A percentile compares a stretch with the other conserved stretches of the same genome.
phyloP scores from a whole-genome alignment of 768 basidiomycete genomes.

The button mushroom (Agaricus bisporus) region DNA sequence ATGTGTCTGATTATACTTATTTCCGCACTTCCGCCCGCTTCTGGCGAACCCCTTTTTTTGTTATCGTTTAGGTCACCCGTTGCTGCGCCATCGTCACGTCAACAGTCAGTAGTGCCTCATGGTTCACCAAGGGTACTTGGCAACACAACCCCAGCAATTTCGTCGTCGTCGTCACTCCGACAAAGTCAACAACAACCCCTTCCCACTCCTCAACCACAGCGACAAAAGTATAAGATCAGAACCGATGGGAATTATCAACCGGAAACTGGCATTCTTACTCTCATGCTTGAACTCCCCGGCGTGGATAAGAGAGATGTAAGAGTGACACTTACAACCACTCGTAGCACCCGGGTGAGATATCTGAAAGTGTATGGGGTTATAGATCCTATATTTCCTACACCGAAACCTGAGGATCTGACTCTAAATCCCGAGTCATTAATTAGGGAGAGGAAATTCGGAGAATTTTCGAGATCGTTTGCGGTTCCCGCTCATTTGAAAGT shows the following conservation, averaged over 20 bases:
- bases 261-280: constrained; percentile 44
- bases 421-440: constrained; percentile 9
- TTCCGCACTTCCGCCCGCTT: no score
- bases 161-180: neutral
- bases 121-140: constrained; percentile 12
- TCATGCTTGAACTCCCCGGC: constrained; percentile 67
- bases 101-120: constrained; percentile 9
- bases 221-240: constrained; percentile 38
- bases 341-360: constrained; percentile 57
- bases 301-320: constrained; percentile 51
- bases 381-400: constrained; percentile 31
- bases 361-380: constrained; percentile 48
- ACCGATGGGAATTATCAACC: constrained; percentile 56
- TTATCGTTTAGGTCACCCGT: constrained; percentile 16
- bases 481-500: constrained; percentile 21
- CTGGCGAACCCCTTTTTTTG: neutral
- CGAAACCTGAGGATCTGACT: constrained; percentile 13
- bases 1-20: neutral
- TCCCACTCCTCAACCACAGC: neutral
- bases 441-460: constrained; percentile 22
- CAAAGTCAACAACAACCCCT: constrained; percentile 12
- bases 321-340: constrained; percentile 54
- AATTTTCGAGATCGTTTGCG: constrained; percentile 19
- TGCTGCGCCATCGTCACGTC: constrained; percentile 1
- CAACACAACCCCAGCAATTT: constrained; percentile 6